Evolutionary conservation across 2,329 filamentous ascomycete genomes (phyloP).

Genomic region (Polychaeton citri): DNA sequence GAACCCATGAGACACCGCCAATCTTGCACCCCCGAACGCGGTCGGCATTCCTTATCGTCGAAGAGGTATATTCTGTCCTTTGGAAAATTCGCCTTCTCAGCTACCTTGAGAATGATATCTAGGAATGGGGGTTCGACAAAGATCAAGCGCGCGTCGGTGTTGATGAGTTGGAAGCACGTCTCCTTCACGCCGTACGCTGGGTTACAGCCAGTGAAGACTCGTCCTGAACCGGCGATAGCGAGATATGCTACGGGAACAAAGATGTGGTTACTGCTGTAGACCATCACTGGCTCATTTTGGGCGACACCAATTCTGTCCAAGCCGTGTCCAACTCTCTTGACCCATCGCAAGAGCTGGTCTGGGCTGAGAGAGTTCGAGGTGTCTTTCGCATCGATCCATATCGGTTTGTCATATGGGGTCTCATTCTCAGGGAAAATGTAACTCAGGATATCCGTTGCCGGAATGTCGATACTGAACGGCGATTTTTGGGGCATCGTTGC

Average conservation of each 20-base stretch:
- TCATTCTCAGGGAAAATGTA: slow-evolving; percentile 23
- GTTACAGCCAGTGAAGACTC: slow-evolving; percentile 44
- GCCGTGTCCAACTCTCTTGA: slow-evolving; percentile 38
- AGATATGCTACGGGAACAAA: slow-evolving; percentile 43
- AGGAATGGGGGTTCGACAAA: slow-evolving; percentile 37
- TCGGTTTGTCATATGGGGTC: slow-evolving; percentile 29
- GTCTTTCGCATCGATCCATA: slow-evolving; percentile 42
- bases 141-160: slow-evolving; percentile 37
- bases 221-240: slow-evolving; percentile 39
- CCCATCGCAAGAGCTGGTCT: slow-evolving; percentile 37
- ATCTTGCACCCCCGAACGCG: slow-evolving; percentile 25
- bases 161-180: slow-evolving; percentile 38
- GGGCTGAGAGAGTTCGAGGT: slow-evolving; percentile 33
- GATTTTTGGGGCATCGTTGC: slow-evolving; percentile 37
- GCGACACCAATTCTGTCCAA: slow-evolving; percentile 33
- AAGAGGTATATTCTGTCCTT: slow-evolving; percentile 35
- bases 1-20: slow-evolving; percentile 30
- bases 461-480: slow-evolving; percentile 34
- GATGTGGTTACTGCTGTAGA: slow-evolving; percentile 42
- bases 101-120: slow-evolving; percentile 30
- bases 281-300: slow-evolving; percentile 39
- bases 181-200: slow-evolving; percentile 39
- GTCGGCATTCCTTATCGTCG: slow-evolving; percentile 24
- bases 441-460: slow-evolving; percentile 29
- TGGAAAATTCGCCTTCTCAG: slow-evolving; percentile 28